Evolutionary conservation across 2,329 filamentous ascomycete genomes (phyloP), one percentile per base, ranked within the genome.

Genomic region (Cladobotryum protrusum): DNA sequence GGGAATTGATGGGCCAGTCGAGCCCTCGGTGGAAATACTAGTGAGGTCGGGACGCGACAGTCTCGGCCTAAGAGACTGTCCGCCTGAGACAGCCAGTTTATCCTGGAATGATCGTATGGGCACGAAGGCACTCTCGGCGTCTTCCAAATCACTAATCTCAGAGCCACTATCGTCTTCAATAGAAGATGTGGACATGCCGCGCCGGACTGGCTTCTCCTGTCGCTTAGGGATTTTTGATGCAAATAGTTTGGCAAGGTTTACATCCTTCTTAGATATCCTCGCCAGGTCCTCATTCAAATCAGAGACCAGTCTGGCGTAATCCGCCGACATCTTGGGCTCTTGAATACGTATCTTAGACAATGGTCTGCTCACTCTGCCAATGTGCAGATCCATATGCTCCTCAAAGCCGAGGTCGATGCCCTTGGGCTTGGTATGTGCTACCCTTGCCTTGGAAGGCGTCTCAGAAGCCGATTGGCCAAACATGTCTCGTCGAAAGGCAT

Each of bases 401-500:
- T 67, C 72, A 54, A 85, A 83, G 1, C 72, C 72, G 13, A 85
- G 68, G 46, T 79, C 74, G 37, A 79, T 72, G 5, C 75, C 73
- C 18, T 63, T 72, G n/a, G 61, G 62, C 35, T 49, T 55, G 20
- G 53, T 63, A 48, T 52, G 52, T 32, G 48, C 48, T 14, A 49
- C 47, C 37, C 54, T 63, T 20, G 48, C 47, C 47, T 61, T 60
- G 48, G 59, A 55, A 1, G 56, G 56, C 2, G 59, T 61, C n/a
- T 53, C 54, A 54, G 50, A 53, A 11, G 35, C 36, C 50, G 54
- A 19, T 15, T 67, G 62, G 1, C 71, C 68, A 18, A 76, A 74
- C 52, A 76, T 66, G 15, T 67, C 68, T 56, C 72, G 68, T 54
- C 79, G 73, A 54, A 89, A 89, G n/a, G 73, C 74, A 57, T 85